Evolutionary conservation across 306 rosid genomes (phyloP).

Genomic region (Pueraria montana): DNA sequence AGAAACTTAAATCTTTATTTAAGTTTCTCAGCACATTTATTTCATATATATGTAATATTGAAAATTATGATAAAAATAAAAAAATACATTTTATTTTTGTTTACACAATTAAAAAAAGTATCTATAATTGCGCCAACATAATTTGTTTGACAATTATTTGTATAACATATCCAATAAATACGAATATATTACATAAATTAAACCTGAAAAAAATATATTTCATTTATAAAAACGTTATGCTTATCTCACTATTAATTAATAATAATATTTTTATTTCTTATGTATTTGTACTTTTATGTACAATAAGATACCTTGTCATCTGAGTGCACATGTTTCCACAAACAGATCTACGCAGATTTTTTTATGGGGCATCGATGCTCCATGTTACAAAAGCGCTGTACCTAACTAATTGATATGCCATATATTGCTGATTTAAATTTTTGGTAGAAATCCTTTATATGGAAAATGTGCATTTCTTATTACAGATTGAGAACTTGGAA

Average conservation of each 20-base stretch:
- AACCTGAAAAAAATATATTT: background rate
- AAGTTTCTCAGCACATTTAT: background rate
- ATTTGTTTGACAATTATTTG: background rate
- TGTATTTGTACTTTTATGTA: background rate
- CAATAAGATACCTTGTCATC: background rate
- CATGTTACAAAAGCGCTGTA: constrained; percentile 14
- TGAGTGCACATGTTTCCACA: background rate
- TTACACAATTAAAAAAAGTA: background rate
- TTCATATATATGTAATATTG: background rate
- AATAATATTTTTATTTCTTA: background rate
- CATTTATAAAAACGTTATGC: too few relatives aligned
- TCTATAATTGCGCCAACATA: background rate
- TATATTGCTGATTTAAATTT: constrained; percentile 33
- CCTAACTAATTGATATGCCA: constrained; percentile 14
- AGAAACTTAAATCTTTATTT: background rate
- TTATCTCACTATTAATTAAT: background rate
- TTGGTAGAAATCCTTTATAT: constrained; percentile 23
- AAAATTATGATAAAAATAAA: background rate
- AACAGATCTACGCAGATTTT: background rate
- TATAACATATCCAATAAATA: background rate
- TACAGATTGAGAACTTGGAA: constrained; percentile 88
- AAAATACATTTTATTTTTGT: background rate
- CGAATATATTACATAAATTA: background rate
- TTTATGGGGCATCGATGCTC: background rate
- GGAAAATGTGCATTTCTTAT: constrained; percentile 39